A percentile compares a stretch with the other conserved stretches of the same genome.
Evolutionary conservation across 2,329 filamentous ascomycete species (phyloP).

Genomic region (Alternaria sp.): DNA sequence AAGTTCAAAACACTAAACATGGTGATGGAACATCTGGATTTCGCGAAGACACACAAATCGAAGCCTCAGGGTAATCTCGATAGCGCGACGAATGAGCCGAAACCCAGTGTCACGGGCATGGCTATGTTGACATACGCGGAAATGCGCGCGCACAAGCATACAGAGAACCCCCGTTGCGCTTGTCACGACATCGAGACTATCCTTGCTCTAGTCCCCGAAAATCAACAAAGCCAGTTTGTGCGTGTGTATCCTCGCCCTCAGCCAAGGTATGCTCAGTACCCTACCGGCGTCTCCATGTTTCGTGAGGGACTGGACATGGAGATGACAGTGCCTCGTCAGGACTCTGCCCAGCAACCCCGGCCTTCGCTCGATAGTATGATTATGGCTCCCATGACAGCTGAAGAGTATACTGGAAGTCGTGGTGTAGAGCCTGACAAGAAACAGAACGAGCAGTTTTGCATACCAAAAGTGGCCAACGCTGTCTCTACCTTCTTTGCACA

Average conservation of each 20-base stretch:
- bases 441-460: not conserved
- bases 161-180: not conserved
- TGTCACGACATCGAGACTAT: not conserved
- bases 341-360: not conserved
- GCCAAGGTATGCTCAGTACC: not conserved
- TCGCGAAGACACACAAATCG: not conserved
- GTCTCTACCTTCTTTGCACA: not conserved
- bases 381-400: not conserved
- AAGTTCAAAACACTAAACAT: not conserved
- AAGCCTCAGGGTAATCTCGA: not conserved
- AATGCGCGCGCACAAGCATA: not conserved
- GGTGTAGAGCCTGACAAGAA: not conserved
- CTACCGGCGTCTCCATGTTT: conserved; percentile 5
- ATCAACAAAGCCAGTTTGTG: not conserved
- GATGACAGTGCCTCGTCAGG: not conserved
- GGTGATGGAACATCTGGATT: not conserved
- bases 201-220: not conserved
- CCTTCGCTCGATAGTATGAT: not conserved
- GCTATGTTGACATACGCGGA: not conserved
- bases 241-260: not conserved
- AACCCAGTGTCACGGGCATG: not conserved
- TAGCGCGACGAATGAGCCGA: not conserved
- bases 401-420: not conserved
- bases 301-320: not conserved
- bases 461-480: not conserved